phyloP scores from a whole-genome alignment of 2,329 filamentous ascomycete genomes.

The Cladophialophora bantiana region DNA sequence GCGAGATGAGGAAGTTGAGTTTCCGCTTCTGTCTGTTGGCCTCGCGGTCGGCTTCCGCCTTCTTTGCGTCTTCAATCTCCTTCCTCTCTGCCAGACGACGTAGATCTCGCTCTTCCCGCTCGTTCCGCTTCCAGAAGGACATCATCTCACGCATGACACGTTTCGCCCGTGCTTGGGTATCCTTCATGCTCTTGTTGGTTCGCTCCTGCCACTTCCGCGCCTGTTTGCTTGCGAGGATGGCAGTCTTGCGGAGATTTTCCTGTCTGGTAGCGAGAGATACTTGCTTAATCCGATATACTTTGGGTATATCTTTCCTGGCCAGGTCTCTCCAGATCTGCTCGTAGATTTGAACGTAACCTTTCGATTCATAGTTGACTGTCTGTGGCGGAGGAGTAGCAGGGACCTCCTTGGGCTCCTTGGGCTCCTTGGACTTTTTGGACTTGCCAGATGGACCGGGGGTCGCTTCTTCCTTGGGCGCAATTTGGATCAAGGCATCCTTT shows the following conservation, averaged over 20 bases:
- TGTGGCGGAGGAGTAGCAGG: conserved; percentile 57
- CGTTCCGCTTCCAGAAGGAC: conserved; percentile 98
- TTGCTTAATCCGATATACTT: conserved; percentile 86
- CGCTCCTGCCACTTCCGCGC: conserved; percentile 95
- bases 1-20: conserved; percentile 98
- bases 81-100: conserved; percentile 93
- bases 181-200: conserved; percentile 98
- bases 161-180: conserved; percentile 95
- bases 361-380: conserved; percentile 77
- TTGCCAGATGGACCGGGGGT: conserved; percentile 54
- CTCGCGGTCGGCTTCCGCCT: conserved; percentile 96
- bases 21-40: conserved; percentile 97
- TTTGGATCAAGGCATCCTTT: conserved; percentile 53
- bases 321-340: conserved; percentile 97
- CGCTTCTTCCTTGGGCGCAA: conserved; percentile 66
- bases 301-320: conserved; percentile 89
- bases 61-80: conserved; percentile 94
- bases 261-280: conserved; percentile 85
- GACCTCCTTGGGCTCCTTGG: conserved; percentile 31
- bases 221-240: conserved; percentile 94
- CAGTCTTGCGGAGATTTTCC: conserved; percentile 98
- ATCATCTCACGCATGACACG: conserved; percentile 99
- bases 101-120: conserved; percentile 93
- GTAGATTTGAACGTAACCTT: conserved; percentile 95
- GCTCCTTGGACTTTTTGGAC: conserved; percentile 47